Conservation (phyloP, 2,329 filamentous ascomycete species). For the Ophiostoma himal-ulmi region DNA sequence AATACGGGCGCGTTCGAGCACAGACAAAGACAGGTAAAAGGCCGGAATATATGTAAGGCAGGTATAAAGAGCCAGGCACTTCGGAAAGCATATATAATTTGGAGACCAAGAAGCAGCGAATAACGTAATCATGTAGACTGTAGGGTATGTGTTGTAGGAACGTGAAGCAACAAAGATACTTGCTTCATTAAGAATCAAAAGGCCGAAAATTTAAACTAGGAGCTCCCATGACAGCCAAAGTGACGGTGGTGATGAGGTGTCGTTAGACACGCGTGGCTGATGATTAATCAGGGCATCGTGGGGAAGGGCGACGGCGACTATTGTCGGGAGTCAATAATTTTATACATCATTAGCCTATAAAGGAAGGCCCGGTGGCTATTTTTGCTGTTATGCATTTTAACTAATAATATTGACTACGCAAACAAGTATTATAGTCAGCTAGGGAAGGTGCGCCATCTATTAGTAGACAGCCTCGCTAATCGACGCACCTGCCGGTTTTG, state of each 20-base stretch:
- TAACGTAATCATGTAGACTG: neutral
- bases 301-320: neutral
- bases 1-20: neutral
- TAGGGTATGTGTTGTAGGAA: neutral
- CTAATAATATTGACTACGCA: neutral
- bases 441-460: constrained; percentile 5
- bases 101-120: neutral
- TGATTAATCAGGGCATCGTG: neutral
- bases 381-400: neutral
- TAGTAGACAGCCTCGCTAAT: constrained; percentile 6
- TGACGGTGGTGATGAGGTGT: neutral
- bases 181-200: neutral
- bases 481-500: neutral
- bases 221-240: neutral
- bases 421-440: neutral
- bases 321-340: too few relatives aligned
- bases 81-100: neutral
- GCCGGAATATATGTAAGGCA: neutral
- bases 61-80: neutral
- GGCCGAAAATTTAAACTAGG: neutral
- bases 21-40: neutral
- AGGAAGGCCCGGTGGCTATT: neutral
- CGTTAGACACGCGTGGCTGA: neutral
- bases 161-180: neutral
- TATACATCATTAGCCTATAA: neutral